Conservation (phyloP, 495 filamentous ascomycete species). For the Penicillium paxilli region DNA sequence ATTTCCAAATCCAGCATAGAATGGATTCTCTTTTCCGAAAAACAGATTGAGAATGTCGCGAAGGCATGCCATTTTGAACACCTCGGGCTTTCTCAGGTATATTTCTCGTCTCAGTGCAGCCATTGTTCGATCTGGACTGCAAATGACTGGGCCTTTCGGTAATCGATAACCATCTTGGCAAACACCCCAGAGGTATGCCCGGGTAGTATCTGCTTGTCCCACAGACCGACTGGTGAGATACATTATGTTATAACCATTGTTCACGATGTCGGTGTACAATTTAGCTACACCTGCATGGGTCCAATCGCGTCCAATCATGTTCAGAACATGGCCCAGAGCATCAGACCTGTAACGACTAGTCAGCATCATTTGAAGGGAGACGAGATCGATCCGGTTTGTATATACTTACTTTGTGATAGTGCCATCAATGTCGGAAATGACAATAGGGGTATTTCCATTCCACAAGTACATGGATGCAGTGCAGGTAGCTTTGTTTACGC, state of each 20-base stretch:
- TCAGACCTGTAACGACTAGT: slow-evolving; percentile 61
- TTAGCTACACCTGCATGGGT: slow-evolving; percentile 96
- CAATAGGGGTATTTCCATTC: slow-evolving; percentile 84
- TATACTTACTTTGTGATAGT: slow-evolving; percentile 84
- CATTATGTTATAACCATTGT: slow-evolving; percentile 98
- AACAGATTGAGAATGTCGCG: slow-evolving; percentile 91
- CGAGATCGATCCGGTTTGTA: neutral
- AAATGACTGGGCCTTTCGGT: slow-evolving; percentile 88
- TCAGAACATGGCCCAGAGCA: slow-evolving; percentile 94
- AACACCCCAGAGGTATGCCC: slow-evolving; percentile 88
- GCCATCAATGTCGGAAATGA: slow-evolving; percentile 98
- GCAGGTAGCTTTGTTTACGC: slow-evolving; percentile 91
- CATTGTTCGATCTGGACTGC: slow-evolving; percentile 93
- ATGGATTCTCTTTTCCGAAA: slow-evolving; percentile 73
- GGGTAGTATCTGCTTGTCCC: slow-evolving; percentile 88
- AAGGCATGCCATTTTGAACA: slow-evolving; percentile 99
- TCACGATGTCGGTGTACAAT: slow-evolving; percentile 91
- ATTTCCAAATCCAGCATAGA: slow-evolving; percentile 97
- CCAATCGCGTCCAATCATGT: slow-evolving; percentile 98
- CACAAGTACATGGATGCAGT: slow-evolving; percentile 90
- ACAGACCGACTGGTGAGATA: slow-evolving; percentile 94
- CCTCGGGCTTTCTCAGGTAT: slow-evolving; percentile 93
- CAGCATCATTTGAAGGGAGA: slow-evolving; percentile 2
- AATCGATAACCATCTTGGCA: slow-evolving; percentile 82
- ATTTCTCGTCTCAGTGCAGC: slow-evolving; percentile 92